Percentiles rank a stretch among this genome's conserved stretches.
phyloP scores from a whole-genome alignment of 2,329 filamentous ascomycete species.

The Aspergillus spinulosporus region DNA sequence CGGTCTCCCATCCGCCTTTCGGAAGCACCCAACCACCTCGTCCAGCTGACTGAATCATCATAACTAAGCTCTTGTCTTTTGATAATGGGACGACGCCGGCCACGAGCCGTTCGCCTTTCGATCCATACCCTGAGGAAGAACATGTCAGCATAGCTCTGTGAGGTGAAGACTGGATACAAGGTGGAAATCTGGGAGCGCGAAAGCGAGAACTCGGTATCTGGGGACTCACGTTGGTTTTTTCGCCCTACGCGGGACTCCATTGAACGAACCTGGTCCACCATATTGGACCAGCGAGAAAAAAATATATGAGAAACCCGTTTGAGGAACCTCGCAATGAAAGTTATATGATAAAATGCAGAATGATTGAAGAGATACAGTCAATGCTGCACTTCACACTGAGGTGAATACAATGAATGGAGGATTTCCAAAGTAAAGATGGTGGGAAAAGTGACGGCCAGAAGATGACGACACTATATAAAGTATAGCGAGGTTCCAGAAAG shows the following conservation, averaged over 20 bases:
- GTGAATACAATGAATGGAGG: slow-evolving; percentile 20
- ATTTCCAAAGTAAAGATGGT: slow-evolving; percentile 8
- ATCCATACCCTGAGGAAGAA: slow-evolving; percentile 71
- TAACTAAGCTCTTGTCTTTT: slow-evolving; percentile 78
- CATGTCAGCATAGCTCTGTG: slow-evolving; percentile 24
- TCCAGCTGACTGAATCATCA: slow-evolving; percentile 89
- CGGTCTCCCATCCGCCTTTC: slow-evolving; percentile 96
- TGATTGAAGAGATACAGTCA: slow-evolving; percentile 12
- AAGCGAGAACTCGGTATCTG: slow-evolving; percentile 7
- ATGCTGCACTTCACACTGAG: slow-evolving; percentile 19
- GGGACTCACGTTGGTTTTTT: slow-evolving; percentile 52
- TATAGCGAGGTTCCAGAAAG: slow-evolving; percentile 16
- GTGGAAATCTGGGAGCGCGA: neutral
- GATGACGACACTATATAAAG: slow-evolving; percentile 17
- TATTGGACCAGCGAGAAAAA: slow-evolving; percentile 20
- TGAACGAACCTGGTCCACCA: slow-evolving; percentile 45
- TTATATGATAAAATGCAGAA: slow-evolving; percentile 14
- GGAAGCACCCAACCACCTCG: slow-evolving; percentile 94
- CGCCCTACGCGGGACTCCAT: slow-evolving; percentile 51
- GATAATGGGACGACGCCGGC: slow-evolving; percentile 91
- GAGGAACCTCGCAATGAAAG: slow-evolving; percentile 13
- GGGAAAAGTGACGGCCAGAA: slow-evolving; percentile 18
- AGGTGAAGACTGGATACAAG: neutral
- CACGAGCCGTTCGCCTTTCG: slow-evolving; percentile 89
- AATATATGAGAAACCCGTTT: slow-evolving; percentile 16